Conservation (phyloP, 2,329 filamentous ascomycete species). For the Dactylellina cionopaga region DNA sequence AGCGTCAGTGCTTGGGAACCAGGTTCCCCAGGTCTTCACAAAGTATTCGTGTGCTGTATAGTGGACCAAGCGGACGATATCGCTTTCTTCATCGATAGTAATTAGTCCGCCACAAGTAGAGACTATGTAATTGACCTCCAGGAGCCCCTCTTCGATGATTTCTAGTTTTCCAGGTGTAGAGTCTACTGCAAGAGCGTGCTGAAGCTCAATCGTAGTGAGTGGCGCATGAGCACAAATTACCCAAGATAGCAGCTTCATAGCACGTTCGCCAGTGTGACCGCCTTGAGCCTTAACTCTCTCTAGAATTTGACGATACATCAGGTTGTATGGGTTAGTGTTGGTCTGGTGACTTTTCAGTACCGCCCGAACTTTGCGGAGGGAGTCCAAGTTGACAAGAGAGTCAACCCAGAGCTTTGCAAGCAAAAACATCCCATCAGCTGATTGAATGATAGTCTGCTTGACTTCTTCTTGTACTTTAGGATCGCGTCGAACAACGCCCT, state of each 20-base stretch:
- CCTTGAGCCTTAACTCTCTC: not conserved
- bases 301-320: too few species aligned
- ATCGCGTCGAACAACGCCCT: too few species aligned
- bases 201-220: not conserved
- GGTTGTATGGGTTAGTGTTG: too few species aligned
- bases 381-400: too few species aligned
- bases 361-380: too few species aligned
- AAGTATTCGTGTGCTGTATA: slow-evolving; percentile 2
- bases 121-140: not conserved
- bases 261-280: not conserved
- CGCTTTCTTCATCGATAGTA: not conserved
- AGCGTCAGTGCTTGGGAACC: not conserved
- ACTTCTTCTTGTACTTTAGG: too few species aligned
- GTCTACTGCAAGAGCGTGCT: slow-evolving; percentile 5
- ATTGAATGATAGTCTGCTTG: too few species aligned
- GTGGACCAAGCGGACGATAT: slow-evolving; percentile 7
- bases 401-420: too few species aligned
- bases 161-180: not conserved
- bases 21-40: not conserved
- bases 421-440: too few species aligned
- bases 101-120: slow-evolving; percentile 3
- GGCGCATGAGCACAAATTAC: not conserved
- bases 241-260: not conserved
- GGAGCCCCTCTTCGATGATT: not conserved
- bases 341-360: too few species aligned